Conservation (phyloP, 345 rosid genomes). For the Euphorbia peplus region DNA sequence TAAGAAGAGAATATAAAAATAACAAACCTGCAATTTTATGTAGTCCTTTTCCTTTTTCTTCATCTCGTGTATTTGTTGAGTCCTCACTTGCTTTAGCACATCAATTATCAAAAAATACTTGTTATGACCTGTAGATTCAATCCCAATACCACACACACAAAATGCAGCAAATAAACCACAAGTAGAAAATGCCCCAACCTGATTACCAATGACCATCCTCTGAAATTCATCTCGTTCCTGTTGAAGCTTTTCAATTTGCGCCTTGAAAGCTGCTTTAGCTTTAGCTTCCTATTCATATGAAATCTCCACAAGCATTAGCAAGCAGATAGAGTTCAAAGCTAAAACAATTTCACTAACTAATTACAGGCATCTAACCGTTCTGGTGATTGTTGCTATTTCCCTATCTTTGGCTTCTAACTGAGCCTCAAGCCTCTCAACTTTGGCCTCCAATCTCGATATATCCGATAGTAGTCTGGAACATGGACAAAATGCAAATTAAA, state of each 20-base stretch:
- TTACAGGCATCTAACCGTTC: conserved; percentile 56
- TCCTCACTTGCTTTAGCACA: conserved; percentile 80
- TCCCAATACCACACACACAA: conserved; percentile 9
- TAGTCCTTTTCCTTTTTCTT: conserved; percentile 98
- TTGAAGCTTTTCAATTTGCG: conserved; percentile 85
- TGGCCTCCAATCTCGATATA: conserved; percentile 80
- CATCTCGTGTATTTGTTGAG: conserved; percentile 94
- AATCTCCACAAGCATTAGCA: conserved; percentile 5
- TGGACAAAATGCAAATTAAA: not conserved
- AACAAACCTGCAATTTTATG: conserved; percentile 80
- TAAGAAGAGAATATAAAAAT: not conserved
- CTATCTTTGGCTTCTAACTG: conserved; percentile 81
- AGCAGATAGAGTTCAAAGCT: conserved; percentile 13
- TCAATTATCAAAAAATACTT: conserved; percentile 18
- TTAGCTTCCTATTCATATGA: conserved; percentile 69
- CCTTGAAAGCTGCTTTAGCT: conserved; percentile 75
- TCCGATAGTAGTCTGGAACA: conserved; percentile 60
- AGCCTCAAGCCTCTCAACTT: conserved; percentile 89
- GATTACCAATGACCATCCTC: conserved; percentile 93
- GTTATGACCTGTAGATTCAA: conserved; percentile 17
- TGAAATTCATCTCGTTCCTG: conserved; percentile 98
- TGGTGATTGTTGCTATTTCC: conserved; percentile 84
- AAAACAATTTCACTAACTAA: conserved; percentile 1
- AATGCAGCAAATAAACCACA: not conserved
- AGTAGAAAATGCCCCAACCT: conserved; percentile 42